These are phyloP conservation scores for Cardiospermum halicacabum DNA, from an alignment of 345 rosid genomes.

Conservation along the genomic window DNA sequence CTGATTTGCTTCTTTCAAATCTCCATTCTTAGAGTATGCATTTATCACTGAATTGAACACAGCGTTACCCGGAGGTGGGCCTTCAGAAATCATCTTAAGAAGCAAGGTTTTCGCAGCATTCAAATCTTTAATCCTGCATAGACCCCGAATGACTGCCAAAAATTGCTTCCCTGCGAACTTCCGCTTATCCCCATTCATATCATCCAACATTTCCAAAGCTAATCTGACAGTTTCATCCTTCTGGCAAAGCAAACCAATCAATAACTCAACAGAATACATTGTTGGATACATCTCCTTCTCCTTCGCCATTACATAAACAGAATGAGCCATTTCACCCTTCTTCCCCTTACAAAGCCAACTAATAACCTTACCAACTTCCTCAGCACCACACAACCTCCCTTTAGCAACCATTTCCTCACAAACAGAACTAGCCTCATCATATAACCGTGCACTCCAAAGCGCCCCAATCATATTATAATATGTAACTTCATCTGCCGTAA, in stretches of 20 bases:
- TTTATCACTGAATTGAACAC: constrained; percentile 58
- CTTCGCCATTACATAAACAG: constrained; percentile 46
- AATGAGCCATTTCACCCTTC: constrained; percentile 48
- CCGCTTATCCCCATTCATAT: constrained; percentile 38
- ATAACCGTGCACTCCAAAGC: constrained; percentile 43
- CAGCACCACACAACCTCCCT: constrained; percentile 41
- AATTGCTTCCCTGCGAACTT: constrained; percentile 66
- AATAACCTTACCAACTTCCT: constrained; percentile 57
- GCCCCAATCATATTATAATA: constrained; percentile 63
- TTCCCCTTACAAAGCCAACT: constrained; percentile 65
- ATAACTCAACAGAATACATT: constrained; percentile 33
- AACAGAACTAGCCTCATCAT: constrained; percentile 52
- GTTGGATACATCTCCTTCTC: constrained; percentile 42
- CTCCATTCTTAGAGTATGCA: constrained; percentile 54
- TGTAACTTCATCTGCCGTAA: constrained; percentile 44
- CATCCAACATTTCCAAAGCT: constrained; percentile 52
- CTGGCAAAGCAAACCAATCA: constrained; percentile 46
- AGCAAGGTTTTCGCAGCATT: constrained; percentile 55
- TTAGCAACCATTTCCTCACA: constrained; percentile 66
- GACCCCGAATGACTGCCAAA: constrained; percentile 57
- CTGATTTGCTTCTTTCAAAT: constrained; percentile 52
- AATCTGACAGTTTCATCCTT: constrained; percentile 59
- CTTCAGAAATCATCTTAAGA: constrained; percentile 58
- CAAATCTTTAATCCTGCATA: constrained; percentile 60
- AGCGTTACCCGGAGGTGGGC: constrained; percentile 82